Base-by-base conservation (phyloP, 257 asterid species). In the Solanum sitiens region DNA sequence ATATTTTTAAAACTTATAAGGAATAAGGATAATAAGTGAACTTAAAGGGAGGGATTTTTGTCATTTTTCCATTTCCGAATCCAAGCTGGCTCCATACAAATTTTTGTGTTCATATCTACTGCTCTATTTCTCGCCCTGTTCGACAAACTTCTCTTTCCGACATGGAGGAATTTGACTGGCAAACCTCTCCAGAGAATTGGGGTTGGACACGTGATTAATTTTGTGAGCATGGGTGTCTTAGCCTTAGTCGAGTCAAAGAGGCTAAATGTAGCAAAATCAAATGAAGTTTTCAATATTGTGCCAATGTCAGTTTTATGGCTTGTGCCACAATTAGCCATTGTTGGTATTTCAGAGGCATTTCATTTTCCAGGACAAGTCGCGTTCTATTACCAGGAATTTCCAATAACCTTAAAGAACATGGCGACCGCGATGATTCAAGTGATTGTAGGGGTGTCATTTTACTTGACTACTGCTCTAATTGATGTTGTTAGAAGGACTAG, bases 281-380 rank as follows among this genome's bases (percentile, higher is more conserved):
- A 44, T 39, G 1, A 76, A 42, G 83, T 37, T 76, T 76, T 13
- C 5, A 76, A 23, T 13, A 42, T 67, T 13, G 86, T 82, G 53
- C 82, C 80, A 20, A 89, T 94, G 76, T 94, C 96, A 8, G 95
- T 90, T 5, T 42, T 94, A 42, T 95, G 96, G 96, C 89, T 93
- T 7, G 92, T 94, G 74, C 93, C 96, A n/a, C 82, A 88, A 7
- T 70, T 87, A 3, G 87, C 82, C 21, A n/a, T 89, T 27, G 61
- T 92, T n/a, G 98, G 98, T 4, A 12, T 91, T 37, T 94, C 91
- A 11, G 96, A 94, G 61, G 96, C 95, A 6, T 92, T 95, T 80
- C 95, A 91, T 75, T 94, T 90, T 61, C 95, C 95, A 0, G 94
- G 94, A 33, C 92, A 94, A 8, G 87, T 94, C 30, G 90, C 92